These are phyloP conservation scores for Tricholoma matsutake DNA, from an alignment of 768 basidiomycete genomes.

Conservation along the genomic window DNA sequence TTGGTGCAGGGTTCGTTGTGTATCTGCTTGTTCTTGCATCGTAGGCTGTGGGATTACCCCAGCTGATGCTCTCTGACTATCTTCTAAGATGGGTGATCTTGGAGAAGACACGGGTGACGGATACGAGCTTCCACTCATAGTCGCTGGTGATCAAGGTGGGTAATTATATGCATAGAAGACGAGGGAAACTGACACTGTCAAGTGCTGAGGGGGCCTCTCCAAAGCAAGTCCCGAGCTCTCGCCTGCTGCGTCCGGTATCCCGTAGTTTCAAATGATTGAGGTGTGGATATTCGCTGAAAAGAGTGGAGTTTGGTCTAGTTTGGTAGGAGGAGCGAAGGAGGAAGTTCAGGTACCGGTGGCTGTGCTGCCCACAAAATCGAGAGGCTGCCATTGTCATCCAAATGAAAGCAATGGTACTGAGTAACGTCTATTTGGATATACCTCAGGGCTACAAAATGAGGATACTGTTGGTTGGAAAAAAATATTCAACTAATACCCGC, in stretches of 20 bases:
- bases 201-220: not conserved
- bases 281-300: not conserved
- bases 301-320: too few species aligned
- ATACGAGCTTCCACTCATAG: constrained; percentile 27
- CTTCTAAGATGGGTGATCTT: constrained; percentile 15
- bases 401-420: too few species aligned
- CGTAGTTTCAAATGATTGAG: not conserved
- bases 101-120: constrained; percentile 28
- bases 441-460: not conserved
- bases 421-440: too few species aligned
- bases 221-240: not conserved
- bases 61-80: not conserved
- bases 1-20: constrained; percentile 40
- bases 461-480: too few species aligned
- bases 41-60: constrained; percentile 4
- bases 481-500: not conserved
- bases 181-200: not conserved
- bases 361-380: not conserved
- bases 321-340: too few species aligned
- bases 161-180: not conserved
- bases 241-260: not conserved
- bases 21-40: constrained; percentile 19
- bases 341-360: not conserved
- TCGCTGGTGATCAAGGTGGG: not conserved
- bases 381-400: too few species aligned